These are phyloP conservation scores for Candida ortonii DNA, from an alignment of 805 yeast genomes.

Conservation along the genomic window DNA sequence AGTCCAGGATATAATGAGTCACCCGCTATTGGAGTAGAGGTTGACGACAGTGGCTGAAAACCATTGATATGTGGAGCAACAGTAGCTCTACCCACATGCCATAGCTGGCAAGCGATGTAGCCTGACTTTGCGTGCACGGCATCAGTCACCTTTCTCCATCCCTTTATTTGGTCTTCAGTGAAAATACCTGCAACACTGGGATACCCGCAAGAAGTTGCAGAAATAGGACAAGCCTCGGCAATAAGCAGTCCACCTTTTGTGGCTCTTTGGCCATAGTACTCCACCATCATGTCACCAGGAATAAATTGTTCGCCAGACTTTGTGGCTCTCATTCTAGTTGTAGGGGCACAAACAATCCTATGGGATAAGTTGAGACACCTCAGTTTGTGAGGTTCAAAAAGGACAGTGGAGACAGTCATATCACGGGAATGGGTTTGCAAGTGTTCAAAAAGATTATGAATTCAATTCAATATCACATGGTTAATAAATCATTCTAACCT, in stretches of 20 bases:
- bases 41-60: conserved; percentile 13
- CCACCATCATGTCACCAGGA: conserved; percentile 32
- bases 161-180: conserved; percentile 28
- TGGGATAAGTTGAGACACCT: conserved; percentile 36
- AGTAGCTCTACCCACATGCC: conserved; percentile 45
- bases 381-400: conserved; percentile 40
- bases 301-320: no score
- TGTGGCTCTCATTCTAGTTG: conserved; percentile 42
- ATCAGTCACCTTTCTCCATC: conserved; percentile 41
- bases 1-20: conserved; percentile 6
- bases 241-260: conserved; percentile 33
- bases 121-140: conserved; percentile 44
- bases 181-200: conserved; percentile 20
- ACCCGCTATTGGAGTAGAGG: conserved; percentile 11
- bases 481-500: no score
- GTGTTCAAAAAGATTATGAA: no score
- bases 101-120: conserved; percentile 40
- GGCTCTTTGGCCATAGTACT: conserved; percentile 34
- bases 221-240: conserved; percentile 35
- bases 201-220: conserved; percentile 25
- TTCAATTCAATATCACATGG: no score
- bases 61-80: conserved; percentile 14
- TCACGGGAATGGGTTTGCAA: no score
- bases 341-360: conserved; percentile 45
- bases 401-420: no score